Evolutionary conservation across 1,284 basidiomycete genomes (phyloP), one percentile per base, ranked within the genome.

Genomic region (Ustilago curta): DNA sequence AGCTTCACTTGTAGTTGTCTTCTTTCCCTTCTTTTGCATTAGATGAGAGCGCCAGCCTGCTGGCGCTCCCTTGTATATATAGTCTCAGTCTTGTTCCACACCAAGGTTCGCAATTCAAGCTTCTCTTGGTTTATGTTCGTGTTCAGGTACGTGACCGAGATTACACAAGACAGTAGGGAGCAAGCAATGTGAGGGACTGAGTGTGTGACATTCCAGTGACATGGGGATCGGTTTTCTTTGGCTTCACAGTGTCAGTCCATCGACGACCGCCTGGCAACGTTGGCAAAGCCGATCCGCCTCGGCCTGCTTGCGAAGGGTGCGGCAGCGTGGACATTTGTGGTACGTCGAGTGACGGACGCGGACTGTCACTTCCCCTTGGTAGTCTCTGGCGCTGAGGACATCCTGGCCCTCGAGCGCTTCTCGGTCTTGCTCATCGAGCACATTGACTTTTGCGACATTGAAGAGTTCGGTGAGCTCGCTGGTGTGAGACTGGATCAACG

Each of bases 251-350:
- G 40, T 29, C 3, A 56, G 29, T 12, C 23, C 43, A 40, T 69
- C 70, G 14, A 75, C 53, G 16, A 75, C 68, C 7, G 39, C 37
- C 21, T 64, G 68, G 32, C 72, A 75, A 12, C 72, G 63, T 25
- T 23, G 23, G 47, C 72, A 75, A 21, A 75, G 72, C 7, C 50
- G 56, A 31, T 75, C 72, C 8, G 31, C 25, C 35, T 66, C 67
- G 19, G 35, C 21, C 37, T 71, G 57, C 42, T 62, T 70, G 23
- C 73, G 64, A 18, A 59, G 39, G 4, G 74, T 66, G 42, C 81
- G 71, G 57, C 81, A 83, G 35, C 81, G 74, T 18, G 79, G 79
- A 47, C 81, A 83, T 43, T 75, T 76, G 43, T 77, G 60, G n/a
- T 62, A 57, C 14, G 49, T 29, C 2, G 78, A 77, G 8, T 60